phyloP scores from a whole-genome alignment of 2,329 filamentous ascomycete genomes.

The Cercospora berteroae region DNA sequence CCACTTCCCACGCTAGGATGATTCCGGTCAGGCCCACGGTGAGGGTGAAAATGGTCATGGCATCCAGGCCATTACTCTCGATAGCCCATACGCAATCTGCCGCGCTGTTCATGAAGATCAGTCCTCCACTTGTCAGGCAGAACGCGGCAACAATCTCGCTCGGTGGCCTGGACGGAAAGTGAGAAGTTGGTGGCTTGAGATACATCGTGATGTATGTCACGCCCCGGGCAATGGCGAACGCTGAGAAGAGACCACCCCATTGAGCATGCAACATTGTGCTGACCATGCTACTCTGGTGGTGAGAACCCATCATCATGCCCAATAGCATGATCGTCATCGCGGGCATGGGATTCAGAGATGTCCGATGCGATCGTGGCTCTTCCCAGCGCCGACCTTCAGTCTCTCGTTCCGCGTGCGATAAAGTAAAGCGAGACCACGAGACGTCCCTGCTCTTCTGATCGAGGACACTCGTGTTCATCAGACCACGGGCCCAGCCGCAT shows the following conservation, averaged over 20 bases:
- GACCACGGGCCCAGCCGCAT: slow-evolving; percentile 57
- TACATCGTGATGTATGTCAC: slow-evolving; percentile 79
- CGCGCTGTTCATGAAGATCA: slow-evolving; percentile 89
- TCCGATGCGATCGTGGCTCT: slow-evolving; percentile 64
- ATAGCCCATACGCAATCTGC: slow-evolving; percentile 75
- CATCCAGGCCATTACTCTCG: slow-evolving; percentile 72
- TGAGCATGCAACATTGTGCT: slow-evolving; percentile 91
- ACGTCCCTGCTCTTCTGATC: slow-evolving; percentile 41
- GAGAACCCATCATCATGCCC: slow-evolving; percentile 92
- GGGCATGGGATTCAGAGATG: slow-evolving; percentile 85
- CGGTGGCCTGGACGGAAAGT: slow-evolving; percentile 78
- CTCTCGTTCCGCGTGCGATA: background rate
- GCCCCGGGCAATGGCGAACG: slow-evolving; percentile 73
- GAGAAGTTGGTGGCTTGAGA: slow-evolving; percentile 74
- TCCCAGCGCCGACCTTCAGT: slow-evolving; percentile 49
- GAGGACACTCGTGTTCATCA: slow-evolving; percentile 57
- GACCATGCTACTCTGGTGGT: slow-evolving; percentile 78
- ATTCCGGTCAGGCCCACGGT: slow-evolving; percentile 79
- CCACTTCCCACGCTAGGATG: slow-evolving; percentile 79
- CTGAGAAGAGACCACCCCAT: slow-evolving; percentile 83
- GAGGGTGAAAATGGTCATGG: slow-evolving; percentile 91
- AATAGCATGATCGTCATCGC: slow-evolving; percentile 81
- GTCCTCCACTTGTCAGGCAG: slow-evolving; percentile 79
- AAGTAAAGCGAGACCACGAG: slow-evolving; percentile 17
- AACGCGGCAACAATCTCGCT: slow-evolving; percentile 87